phyloP scores from a whole-genome alignment of 495 filamentous ascomycete species.

The Annulohypoxylon stygium region DNA sequence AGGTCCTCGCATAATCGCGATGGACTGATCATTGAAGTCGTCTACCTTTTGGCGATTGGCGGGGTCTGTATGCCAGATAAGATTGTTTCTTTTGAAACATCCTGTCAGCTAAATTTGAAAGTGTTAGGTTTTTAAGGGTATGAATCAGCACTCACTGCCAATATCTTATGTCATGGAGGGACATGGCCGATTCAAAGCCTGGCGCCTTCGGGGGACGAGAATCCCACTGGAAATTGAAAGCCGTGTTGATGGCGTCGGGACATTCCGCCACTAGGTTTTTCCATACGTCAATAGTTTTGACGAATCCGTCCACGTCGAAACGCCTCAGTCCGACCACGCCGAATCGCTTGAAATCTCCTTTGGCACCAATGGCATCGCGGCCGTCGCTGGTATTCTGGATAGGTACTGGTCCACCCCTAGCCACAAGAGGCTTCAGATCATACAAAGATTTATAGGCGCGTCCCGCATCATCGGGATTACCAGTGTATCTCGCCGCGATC shows the following conservation, averaged over 20 bases:
- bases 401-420: background rate
- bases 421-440: background rate
- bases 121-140: background rate
- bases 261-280: background rate
- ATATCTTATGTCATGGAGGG: conserved; percentile 7
- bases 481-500: conserved; percentile 19
- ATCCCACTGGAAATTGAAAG: conserved; percentile 10
- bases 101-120: background rate
- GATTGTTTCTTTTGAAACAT: conserved; percentile 3
- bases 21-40: background rate
- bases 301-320: background rate
- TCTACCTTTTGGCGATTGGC: background rate
- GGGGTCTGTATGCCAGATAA: background rate
- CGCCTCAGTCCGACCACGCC: conserved; percentile 4
- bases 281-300: conserved; percentile 3
- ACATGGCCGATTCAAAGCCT: conserved; percentile 1
- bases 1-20: conserved; percentile 10
- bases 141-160: background rate
- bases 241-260: conserved; percentile 7
- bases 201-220: background rate
- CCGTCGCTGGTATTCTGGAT: conserved; percentile 8
- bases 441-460: background rate
- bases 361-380: background rate
- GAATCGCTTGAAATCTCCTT: conserved; percentile 2
- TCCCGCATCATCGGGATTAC: conserved; percentile 11